Evolutionary conservation across 2,329 filamentous ascomycete genomes (phyloP).

Genomic region (Colletotrichum liriopes): DNA sequence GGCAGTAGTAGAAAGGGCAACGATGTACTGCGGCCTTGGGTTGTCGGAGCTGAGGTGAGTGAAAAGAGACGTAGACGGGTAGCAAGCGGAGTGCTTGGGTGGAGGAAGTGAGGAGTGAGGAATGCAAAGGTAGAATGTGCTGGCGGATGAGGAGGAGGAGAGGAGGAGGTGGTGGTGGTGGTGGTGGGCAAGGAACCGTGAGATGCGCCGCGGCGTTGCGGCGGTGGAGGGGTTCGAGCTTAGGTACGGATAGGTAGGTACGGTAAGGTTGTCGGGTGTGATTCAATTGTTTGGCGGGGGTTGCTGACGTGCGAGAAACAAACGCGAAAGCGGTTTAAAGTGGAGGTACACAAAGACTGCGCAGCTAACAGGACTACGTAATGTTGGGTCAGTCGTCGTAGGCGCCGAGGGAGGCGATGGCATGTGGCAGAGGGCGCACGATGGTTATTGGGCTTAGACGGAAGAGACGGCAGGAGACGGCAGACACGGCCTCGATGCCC

Average conservation of each 20-base stretch:
- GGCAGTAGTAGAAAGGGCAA: slow-evolving; percentile 12
- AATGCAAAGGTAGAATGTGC: slow-evolving; percentile 8
- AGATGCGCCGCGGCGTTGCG: slow-evolving; percentile 18
- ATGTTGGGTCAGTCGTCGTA: slow-evolving; percentile 29
- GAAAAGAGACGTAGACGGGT: neutral
- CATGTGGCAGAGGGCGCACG: slow-evolving; percentile 30
- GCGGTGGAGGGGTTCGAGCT: slow-evolving; percentile 32
- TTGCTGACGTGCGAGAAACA: slow-evolving; percentile 35
- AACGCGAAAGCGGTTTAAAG: neutral
- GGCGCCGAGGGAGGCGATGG: slow-evolving; percentile 30
- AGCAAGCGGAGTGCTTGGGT: slow-evolving; percentile 22
- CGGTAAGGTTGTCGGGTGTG: slow-evolving; percentile 26
- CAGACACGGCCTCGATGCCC: slow-evolving; percentile 33
- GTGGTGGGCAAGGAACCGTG: neutral
- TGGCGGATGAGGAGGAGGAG: neutral
- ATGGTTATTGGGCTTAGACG: slow-evolving; percentile 38
- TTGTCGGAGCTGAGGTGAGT: neutral
- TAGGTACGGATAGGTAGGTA: neutral
- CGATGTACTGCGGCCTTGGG: slow-evolving; percentile 7
- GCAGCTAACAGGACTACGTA: slow-evolving; percentile 37
- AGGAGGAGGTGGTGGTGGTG: neutral
- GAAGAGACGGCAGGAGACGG: slow-evolving; percentile 36
- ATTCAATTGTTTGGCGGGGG: slow-evolving; percentile 32
- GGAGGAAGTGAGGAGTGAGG: slow-evolving; percentile 6
- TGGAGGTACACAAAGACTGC: slow-evolving; percentile 23